Conservation (phyloP, 176 grass and related monocot genomes). For the Pontederia paniculata region DNA sequence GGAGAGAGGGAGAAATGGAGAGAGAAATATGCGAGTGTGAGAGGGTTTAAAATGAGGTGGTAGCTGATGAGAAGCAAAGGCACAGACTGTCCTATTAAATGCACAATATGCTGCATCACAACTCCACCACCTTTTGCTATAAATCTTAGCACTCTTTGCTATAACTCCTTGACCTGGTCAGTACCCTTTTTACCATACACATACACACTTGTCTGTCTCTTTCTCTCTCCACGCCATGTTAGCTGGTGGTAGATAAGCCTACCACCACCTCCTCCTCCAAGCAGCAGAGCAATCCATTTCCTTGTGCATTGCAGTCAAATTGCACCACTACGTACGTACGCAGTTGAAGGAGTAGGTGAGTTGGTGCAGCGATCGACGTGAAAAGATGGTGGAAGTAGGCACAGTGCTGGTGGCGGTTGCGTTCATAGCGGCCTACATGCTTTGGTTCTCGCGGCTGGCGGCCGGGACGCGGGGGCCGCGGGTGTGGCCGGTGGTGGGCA, state of each 20-base stretch:
- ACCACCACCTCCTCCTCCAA: constrained; percentile 1
- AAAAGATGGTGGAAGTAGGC: constrained; percentile 31
- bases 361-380: background rate
- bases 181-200: no score
- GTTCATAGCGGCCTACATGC: constrained; percentile 35
- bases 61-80: constrained; percentile 3
- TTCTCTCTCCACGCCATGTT: background rate
- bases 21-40: background rate
- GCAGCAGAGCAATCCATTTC: background rate
- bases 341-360: background rate
- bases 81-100: constrained; percentile 30
- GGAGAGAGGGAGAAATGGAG: background rate
- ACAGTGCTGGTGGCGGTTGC: constrained; percentile 25
- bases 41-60: constrained; percentile 13
- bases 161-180: background rate
- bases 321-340: background rate
- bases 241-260: background rate
- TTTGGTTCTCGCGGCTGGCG: constrained; percentile 75
- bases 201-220: background rate
- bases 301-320: background rate
- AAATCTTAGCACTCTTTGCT: background rate
- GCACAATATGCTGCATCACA: constrained; percentile 15
- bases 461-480: constrained; percentile 44
- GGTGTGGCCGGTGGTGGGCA: constrained; percentile 76
- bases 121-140: constrained; percentile 23